Base-by-base conservation (phyloP, 2,329 filamentous ascomycete species). In the Parastagonospora avenae region DNA sequence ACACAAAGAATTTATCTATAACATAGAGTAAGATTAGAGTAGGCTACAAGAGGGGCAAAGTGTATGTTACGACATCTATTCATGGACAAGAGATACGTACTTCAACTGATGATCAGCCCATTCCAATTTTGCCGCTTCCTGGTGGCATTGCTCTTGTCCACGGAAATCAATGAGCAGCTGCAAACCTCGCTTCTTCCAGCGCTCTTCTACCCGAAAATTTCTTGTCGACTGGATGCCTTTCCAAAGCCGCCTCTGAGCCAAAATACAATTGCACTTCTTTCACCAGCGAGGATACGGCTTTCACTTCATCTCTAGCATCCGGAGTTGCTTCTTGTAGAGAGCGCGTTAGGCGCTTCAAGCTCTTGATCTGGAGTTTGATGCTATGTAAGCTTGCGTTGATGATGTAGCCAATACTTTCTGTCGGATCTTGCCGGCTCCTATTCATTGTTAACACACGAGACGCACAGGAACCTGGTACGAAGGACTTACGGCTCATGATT, bases 241-340 rank as follows among this genome's bases (percentile, higher is more conserved):
- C 29, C 28, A 66, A 29, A 4, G 61, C 63, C 6, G 58, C 53
- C 4, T 59, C 29, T 8, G 62, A 63, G 1, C 66, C 60, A 46
- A 69, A 68, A 38, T 52, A 67, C 14, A 49, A 15, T 14, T 47
- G 52, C 4, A 56, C 48, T 14, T 70, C 61, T 32, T 50, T 33
- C 2, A 67, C 55, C 12, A 68, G 48, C 15, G 31, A 45, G 4
- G 49, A 28, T 1, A 67, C 55, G 8, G 53, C 55, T 0, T 50
- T 30, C 6, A 67, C 50, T 37, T 70, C 64, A 1, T 55, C 51
- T 24, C 46, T 54, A 2, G 58, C 59, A 27, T 57, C 55, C 11
- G 55, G 59, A 2, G 63, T 62, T 2, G 58, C 63, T 16, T 70
- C 66, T 38, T 68, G 66, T 14, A 68, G 40, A 1, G 59, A 55